Evolutionary conservation across 495 filamentous ascomycete genomes (phyloP).

Genomic region (Filosporella fistucella): DNA sequence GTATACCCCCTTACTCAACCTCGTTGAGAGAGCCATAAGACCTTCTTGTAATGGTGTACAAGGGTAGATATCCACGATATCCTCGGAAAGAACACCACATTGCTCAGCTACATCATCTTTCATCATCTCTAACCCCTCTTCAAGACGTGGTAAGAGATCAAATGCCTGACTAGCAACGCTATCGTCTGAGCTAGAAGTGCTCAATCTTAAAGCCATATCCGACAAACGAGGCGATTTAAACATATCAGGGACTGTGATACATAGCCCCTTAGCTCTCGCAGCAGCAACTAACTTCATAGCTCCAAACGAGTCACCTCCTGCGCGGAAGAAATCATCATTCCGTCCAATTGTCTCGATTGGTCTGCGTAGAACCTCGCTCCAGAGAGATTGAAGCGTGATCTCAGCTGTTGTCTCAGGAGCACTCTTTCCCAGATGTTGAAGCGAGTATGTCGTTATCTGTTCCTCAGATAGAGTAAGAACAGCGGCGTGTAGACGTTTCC

Average conservation of each 20-base stretch:
- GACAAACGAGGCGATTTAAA: constrained; percentile 28
- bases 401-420: background rate
- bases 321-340: constrained; percentile 55
- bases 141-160: background rate
- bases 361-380: background rate
- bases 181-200: background rate
- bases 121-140: background rate
- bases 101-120: background rate
- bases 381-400: constrained; percentile 1
- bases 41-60: constrained; percentile 70
- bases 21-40: constrained; percentile 58
- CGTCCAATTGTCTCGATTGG: constrained; percentile 28
- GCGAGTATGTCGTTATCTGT: background rate
- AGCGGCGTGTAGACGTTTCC: background rate
- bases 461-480: background rate
- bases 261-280: constrained; percentile 44
- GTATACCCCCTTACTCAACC: constrained; percentile 50
- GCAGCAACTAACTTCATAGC: constrained; percentile 65
- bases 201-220: background rate
- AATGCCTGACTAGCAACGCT: too few relatives aligned
- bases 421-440: background rate
- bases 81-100: constrained; percentile 20
- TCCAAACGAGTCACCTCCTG: constrained; percentile 66
- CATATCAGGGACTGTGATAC: constrained; percentile 48
- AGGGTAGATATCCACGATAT: constrained; percentile 60